Conservation (phyloP, 2,329 filamentous ascomycete genomes). For the Trichoderma asperellum region DNA sequence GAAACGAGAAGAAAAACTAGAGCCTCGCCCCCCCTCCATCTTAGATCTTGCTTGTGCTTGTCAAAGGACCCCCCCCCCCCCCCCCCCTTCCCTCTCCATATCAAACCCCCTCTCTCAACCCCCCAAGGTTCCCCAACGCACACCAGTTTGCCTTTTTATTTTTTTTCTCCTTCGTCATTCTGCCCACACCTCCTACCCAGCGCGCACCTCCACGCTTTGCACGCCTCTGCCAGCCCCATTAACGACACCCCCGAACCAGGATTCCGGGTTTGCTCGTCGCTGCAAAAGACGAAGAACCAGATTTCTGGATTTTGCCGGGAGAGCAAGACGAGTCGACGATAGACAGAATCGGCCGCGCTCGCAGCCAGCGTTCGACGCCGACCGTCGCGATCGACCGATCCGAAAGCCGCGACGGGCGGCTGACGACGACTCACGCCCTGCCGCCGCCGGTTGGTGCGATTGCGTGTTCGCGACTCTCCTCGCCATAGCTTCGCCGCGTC, state of each 20-base stretch:
- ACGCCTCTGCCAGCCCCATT: conserved; percentile 48
- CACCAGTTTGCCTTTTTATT: conserved; percentile 34
- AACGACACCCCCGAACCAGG: conserved; percentile 47
- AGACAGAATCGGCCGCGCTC: neutral
- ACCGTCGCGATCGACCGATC: conserved; percentile 18
- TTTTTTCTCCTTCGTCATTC: conserved; percentile 31
- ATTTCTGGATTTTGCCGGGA: neutral
- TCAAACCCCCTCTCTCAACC: conserved; percentile 28
- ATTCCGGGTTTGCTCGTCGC: conserved; percentile 36
- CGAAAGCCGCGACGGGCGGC: conserved; percentile 21
- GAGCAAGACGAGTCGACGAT: neutral
- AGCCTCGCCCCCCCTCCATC: conserved; percentile 19
- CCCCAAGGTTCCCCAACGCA: conserved; percentile 34
- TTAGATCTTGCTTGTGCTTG: conserved; percentile 24
- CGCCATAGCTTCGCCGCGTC: conserved; percentile 5
- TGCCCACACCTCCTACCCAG: conserved; percentile 42
- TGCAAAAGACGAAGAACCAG: conserved; percentile 20
- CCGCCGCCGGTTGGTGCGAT: conserved; percentile 13
- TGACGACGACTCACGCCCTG: conserved; percentile 19
- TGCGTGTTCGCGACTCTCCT: neutral
- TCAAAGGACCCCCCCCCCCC: conserved; percentile 11
- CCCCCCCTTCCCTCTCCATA: conserved; percentile 23
- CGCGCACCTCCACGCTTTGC: conserved; percentile 38
- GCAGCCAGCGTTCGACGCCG: conserved; percentile 1
- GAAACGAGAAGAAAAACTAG: neutral